phyloP scores from a whole-genome alignment of 805 yeast genomes.

The Ogataea sp. region DNA sequence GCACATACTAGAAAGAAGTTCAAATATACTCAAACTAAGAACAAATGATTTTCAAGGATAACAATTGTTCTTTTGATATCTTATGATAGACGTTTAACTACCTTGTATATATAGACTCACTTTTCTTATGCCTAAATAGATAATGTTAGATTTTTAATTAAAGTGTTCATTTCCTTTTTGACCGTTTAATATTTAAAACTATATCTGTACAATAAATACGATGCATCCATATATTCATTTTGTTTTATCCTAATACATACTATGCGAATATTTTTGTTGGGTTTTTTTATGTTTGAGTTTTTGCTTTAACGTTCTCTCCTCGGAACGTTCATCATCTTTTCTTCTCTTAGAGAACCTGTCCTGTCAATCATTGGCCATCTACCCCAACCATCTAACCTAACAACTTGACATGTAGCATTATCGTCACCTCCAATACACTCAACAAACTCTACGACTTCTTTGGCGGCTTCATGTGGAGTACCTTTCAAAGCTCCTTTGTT shows the following conservation, averaged over 20 bases:
- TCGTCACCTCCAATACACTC: slow-evolving; percentile 89
- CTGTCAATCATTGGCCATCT: slow-evolving; percentile 81
- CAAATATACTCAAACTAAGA: slow-evolving; percentile 72
- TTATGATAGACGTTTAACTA: background rate
- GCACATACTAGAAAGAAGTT: slow-evolving; percentile 90
- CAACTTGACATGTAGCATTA: slow-evolving; percentile 86
- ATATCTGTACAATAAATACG: too few species aligned
- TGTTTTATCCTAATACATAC: background rate
- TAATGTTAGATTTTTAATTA: too few species aligned
- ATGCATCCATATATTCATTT: too few species aligned
- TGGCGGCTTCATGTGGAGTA: slow-evolving; percentile 79
- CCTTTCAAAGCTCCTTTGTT: slow-evolving; percentile 62
- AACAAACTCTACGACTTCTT: slow-evolving; percentile 75
- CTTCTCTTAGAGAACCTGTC: slow-evolving; percentile 76
- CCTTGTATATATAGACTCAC: slow-evolving; percentile 1
- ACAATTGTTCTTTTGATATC: too few species aligned
- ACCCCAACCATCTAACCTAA: slow-evolving; percentile 88
- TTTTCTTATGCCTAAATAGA: too few species aligned
- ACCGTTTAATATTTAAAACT: too few species aligned
- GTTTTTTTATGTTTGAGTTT: background rate
- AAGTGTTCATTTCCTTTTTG: too few species aligned
- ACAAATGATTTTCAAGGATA: slow-evolving; percentile 34
- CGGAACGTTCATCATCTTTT: slow-evolving; percentile 31
- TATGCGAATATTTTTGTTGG: too few species aligned
- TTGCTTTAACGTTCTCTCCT: slow-evolving; percentile 8